Percentiles rank a stretch among this genome's conserved stretches.
phyloP scores from a whole-genome alignment of 768 basidiomycete genomes.

The Tylopilus sp. region DNA sequence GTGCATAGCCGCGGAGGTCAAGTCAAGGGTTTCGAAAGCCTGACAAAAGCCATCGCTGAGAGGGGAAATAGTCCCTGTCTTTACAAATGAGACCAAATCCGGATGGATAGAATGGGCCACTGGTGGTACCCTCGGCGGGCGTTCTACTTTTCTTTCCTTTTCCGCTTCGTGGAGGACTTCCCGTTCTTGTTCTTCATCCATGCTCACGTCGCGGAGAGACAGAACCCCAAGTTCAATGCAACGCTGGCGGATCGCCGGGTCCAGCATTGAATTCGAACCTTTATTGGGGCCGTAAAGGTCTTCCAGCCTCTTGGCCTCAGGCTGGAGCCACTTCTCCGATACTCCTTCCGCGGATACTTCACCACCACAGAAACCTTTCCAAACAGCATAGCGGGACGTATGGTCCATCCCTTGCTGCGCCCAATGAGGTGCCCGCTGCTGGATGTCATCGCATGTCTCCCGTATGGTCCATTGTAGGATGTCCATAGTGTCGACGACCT shows the following conservation, averaged over 20 bases:
- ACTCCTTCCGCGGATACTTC: background rate
- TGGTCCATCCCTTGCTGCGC: background rate
- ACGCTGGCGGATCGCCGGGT: background rate
- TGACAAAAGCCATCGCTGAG: background rate
- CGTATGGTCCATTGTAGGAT: background rate
- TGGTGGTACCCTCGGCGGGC: background rate
- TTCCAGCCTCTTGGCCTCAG: background rate
- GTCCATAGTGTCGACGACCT: background rate
- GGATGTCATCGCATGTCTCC: background rate
- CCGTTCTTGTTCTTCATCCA: background rate
- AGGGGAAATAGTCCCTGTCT: background rate
- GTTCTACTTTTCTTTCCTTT: background rate
- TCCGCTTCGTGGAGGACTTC: background rate
- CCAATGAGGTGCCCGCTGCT: background rate
- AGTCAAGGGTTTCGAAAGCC: background rate
- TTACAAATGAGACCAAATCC: background rate
- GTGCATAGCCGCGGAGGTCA: background rate
- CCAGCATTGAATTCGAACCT: background rate
- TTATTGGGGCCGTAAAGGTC: background rate
- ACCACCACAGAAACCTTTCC: background rate
- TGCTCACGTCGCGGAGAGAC: background rate
- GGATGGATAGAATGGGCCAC: background rate
- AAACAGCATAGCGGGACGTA: background rate
- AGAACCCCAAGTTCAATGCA: background rate
- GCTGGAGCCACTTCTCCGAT: background rate